phyloP scores from a whole-genome alignment of 441 rosid genomes.

The Gossypium schwendimanii region DNA sequence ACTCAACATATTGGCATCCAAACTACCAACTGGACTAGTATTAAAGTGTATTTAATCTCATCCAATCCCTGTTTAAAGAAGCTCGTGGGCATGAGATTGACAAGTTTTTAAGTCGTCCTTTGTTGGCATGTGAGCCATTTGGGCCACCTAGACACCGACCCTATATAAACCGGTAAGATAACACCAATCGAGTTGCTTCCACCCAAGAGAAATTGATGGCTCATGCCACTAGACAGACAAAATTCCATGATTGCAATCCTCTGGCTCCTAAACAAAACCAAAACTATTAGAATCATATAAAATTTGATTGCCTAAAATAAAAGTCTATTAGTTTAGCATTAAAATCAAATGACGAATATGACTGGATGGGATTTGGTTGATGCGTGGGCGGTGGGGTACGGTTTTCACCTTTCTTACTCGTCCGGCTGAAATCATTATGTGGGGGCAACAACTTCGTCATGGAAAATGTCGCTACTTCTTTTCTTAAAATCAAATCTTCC shows the following conservation, averaged over 20 bases:
- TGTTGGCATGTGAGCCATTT: conserved; percentile 1
- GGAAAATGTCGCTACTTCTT: neutral
- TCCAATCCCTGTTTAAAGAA: neutral
- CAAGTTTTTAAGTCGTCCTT: neutral
- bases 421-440: neutral
- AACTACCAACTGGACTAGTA: neutral
- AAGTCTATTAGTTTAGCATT: neutral
- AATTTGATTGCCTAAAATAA: neutral
- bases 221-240: conserved; percentile 1
- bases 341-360: neutral
- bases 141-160: conserved; percentile 10
- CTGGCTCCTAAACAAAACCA: neutral
- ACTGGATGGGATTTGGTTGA: neutral
- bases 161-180: neutral
- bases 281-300: neutral
- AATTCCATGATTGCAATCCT: conserved; percentile 9
- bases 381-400: neutral
- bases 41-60: neutral
- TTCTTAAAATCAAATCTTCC: neutral
- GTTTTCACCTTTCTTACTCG: neutral
- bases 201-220: neutral
- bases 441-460: neutral
- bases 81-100: neutral
- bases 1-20: neutral
- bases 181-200: neutral